Evolutionary conservation across 108 stramenopile genomes (phyloP).

Genomic region (Conticribra guillardii): DNA sequence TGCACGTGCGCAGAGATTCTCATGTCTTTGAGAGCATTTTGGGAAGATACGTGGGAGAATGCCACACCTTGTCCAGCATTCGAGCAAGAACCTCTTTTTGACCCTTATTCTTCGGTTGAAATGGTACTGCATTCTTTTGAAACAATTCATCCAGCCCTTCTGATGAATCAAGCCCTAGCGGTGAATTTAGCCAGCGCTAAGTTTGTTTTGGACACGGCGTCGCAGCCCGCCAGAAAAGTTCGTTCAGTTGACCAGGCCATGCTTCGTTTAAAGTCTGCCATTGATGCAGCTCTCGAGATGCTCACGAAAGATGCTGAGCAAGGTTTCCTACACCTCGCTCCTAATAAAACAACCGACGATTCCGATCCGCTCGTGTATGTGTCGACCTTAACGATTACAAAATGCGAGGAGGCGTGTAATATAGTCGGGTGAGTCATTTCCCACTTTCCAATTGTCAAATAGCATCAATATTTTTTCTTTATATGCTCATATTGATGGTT

Average conservation of each 20-base stretch:
- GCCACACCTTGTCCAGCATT: slow-evolving; percentile 66
- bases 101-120: slow-evolving; percentile 73
- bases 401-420: slow-evolving; percentile 83
- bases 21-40: slow-evolving; percentile 74
- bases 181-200: slow-evolving; percentile 74
- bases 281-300: slow-evolving; percentile 61
- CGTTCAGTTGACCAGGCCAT: slow-evolving; percentile 51
- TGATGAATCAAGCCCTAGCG: slow-evolving; percentile 81
- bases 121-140: slow-evolving; percentile 82
- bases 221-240: slow-evolving; percentile 59
- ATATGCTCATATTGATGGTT: too few species aligned
- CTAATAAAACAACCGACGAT: slow-evolving; percentile 18
- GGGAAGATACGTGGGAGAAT: slow-evolving; percentile 81
- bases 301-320: slow-evolving; percentile 66
- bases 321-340: slow-evolving; percentile 30
- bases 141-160: slow-evolving; percentile 81
- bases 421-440: too few species aligned
- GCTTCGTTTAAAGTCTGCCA: slow-evolving; percentile 45
- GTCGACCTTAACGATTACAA: slow-evolving; percentile 60
- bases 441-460: too few species aligned
- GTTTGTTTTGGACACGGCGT: slow-evolving; percentile 66
- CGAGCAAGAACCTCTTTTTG: slow-evolving; percentile 83
- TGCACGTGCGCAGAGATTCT: too few species aligned
- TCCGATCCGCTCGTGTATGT: slow-evolving; percentile 48
- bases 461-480: too few species aligned